phyloP scores from a whole-genome alignment of 129 eudicot species.

The Chrysanthemum makinoi region DNA sequence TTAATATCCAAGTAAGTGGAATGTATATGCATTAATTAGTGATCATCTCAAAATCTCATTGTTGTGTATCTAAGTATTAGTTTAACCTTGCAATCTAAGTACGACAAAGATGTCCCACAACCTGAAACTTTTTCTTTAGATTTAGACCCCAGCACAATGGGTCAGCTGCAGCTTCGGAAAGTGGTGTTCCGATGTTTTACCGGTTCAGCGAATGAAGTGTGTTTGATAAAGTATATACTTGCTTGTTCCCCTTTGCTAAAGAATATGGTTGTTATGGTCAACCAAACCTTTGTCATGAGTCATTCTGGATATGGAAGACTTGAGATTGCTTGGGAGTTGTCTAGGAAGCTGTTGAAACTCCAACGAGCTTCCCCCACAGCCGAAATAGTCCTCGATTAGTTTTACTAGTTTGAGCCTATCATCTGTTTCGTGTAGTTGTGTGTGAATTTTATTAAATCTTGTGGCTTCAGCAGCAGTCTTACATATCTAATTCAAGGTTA shows the following conservation, averaged over 20 bases:
- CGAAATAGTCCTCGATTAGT: background rate
- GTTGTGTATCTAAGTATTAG: constrained; percentile 1
- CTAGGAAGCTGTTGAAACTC: background rate
- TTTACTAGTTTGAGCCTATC: background rate
- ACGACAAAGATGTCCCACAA: background rate
- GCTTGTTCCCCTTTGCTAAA: constrained; percentile 10
- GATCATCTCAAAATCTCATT: background rate
- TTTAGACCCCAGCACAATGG: background rate
- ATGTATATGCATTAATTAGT: background rate
- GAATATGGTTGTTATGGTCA: background rate
- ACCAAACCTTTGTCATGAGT: too few species aligned
- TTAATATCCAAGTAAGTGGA: background rate
- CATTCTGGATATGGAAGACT: too few species aligned
- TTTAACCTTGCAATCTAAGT: background rate
- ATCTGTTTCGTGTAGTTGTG: background rate
- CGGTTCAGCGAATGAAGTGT: constrained; percentile 3
- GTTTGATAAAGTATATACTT: constrained; percentile 11
- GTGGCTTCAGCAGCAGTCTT: background rate
- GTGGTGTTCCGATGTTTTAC: background rate
- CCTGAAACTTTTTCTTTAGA: background rate
- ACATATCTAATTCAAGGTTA: background rate
- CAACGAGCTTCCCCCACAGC: background rate
- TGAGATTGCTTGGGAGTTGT: too few species aligned
- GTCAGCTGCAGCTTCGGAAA: background rate
- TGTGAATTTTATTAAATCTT: background rate